Evolutionary conservation across 148 eudicot species (phyloP).

Genomic region (Rhododendron vialii): DNA sequence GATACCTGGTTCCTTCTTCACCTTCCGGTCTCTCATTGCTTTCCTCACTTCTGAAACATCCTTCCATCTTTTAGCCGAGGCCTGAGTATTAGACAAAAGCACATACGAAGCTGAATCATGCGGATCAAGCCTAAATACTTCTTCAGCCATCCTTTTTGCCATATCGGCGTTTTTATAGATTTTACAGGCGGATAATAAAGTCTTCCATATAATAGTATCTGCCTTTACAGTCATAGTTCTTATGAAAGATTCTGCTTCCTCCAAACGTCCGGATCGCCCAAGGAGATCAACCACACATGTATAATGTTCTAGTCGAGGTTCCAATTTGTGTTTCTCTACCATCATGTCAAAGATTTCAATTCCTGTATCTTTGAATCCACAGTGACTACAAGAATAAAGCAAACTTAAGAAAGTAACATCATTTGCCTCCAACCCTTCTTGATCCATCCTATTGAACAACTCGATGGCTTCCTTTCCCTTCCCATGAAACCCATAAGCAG

Average conservation of each 20-base stretch:
- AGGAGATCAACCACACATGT: constrained; percentile 83
- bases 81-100: constrained; percentile 64
- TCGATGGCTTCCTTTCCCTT: constrained; percentile 64
- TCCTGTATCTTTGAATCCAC: constrained; percentile 70
- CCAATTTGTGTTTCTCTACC: constrained; percentile 39
- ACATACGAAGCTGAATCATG: constrained; percentile 71
- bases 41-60: constrained; percentile 64
- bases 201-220: constrained; percentile 81
- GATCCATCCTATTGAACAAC: constrained; percentile 48
- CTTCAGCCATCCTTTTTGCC: constrained; percentile 61
- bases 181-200: constrained; percentile 77
- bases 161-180: constrained; percentile 58
- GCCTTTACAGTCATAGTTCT: constrained; percentile 69
- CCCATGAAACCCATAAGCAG: constrained; percentile 91
- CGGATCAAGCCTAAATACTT: constrained; percentile 52
- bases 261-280: constrained; percentile 62
- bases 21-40: constrained; percentile 56
- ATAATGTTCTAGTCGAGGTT: constrained; percentile 66
- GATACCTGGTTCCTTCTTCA: constrained; percentile 77
- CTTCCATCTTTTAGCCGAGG: constrained; percentile 64
- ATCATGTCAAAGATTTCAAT: constrained; percentile 53
- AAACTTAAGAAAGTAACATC: constrained; percentile 77
- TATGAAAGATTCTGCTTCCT: constrained; percentile 62
- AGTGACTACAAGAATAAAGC: constrained; percentile 80
- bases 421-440: constrained; percentile 52